Evolutionary conservation across 306 rosid species (phyloP).

Genomic region (Casuarina glauca): DNA sequence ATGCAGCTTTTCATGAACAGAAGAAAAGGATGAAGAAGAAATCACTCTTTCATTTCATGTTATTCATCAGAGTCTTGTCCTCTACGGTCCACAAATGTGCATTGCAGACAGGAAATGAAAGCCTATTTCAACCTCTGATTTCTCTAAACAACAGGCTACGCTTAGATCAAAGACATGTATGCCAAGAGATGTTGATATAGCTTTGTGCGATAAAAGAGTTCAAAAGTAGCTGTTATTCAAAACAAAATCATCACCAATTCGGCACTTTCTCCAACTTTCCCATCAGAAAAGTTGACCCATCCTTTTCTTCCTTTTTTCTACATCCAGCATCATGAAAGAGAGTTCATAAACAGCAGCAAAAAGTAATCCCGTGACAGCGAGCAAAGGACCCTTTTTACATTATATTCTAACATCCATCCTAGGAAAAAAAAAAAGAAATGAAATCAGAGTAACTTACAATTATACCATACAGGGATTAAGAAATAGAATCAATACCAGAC

Average conservation of each 20-base stretch:
- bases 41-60: background rate
- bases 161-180: background rate
- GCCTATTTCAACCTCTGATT: background rate
- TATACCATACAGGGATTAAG: background rate
- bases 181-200: background rate
- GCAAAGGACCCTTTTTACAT: conserved; percentile 1
- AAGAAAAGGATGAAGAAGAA: background rate
- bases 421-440: conserved; percentile 13
- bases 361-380: conserved; percentile 5
- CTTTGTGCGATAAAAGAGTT: background rate
- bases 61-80: background rate
- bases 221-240: background rate
- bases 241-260: conserved; percentile 4
- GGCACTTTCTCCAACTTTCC: conserved; percentile 18
- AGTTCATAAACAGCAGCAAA: conserved; percentile 24
- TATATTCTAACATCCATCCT: background rate
- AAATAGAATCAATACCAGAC: conserved; percentile 22
- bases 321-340: conserved; percentile 22
- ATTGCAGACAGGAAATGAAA: background rate
- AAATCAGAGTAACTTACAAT: background rate
- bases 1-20: background rate
- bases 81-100: background rate
- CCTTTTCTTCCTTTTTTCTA: background rate
- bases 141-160: background rate
- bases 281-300: background rate